These are phyloP conservation scores for Fistulifera solaris DNA, from an alignment of 108 stramenopile species.

Conservation along the genomic window DNA sequence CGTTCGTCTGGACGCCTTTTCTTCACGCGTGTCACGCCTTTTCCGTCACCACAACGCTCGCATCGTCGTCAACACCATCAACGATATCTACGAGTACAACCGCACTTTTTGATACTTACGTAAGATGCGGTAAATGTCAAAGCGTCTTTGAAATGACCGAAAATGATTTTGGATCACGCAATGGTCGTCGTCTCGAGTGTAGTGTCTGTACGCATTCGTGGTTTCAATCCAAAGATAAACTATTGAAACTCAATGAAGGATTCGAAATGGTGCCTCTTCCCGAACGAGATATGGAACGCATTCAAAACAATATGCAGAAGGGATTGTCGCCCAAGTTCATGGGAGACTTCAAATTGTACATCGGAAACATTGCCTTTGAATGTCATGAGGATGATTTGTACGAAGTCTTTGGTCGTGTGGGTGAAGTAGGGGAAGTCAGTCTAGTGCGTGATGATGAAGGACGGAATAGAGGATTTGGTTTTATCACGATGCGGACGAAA, in stretches of 20 bases:
- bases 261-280: slow-evolving; percentile 47
- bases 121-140: slow-evolving; percentile 57
- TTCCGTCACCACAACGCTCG: background rate
- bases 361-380: slow-evolving; percentile 53
- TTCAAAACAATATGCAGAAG: slow-evolving; percentile 42
- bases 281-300: slow-evolving; percentile 46
- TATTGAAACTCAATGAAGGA: slow-evolving; percentile 38
- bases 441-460: slow-evolving; percentile 62
- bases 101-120: slow-evolving; percentile 22
- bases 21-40: background rate
- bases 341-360: slow-evolving; percentile 56
- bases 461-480: slow-evolving; percentile 79
- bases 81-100: background rate
- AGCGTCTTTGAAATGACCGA: slow-evolving; percentile 43
- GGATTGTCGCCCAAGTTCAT: slow-evolving; percentile 38
- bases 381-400: slow-evolving; percentile 30
- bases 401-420: slow-evolving; percentile 24
- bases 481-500: slow-evolving; percentile 69
- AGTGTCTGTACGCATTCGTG: slow-evolving; percentile 63
- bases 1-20: background rate
- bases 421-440: slow-evolving; percentile 37
- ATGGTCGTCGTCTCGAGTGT: slow-evolving; percentile 74
- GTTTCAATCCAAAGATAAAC: slow-evolving; percentile 73
- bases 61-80: background rate
- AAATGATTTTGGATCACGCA: slow-evolving; percentile 45